phyloP scores from a whole-genome alignment of 163 green algal species.

The Smithsoniella earleae region DNA sequence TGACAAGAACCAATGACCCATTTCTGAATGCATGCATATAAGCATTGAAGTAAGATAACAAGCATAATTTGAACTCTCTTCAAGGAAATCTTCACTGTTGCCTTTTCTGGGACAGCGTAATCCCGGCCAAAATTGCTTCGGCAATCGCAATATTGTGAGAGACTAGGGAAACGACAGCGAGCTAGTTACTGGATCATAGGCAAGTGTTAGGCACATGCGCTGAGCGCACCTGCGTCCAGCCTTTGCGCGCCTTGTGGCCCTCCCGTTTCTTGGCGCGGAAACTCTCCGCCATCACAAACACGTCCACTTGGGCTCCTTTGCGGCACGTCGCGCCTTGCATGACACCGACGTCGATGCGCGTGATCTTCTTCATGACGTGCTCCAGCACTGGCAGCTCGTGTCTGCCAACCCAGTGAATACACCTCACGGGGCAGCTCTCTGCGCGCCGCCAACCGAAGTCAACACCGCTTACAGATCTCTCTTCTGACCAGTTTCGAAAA shows the following conservation, averaged over 20 bases:
- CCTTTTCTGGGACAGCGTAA: background rate
- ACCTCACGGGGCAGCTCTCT: conserved; percentile 32
- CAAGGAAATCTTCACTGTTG: background rate
- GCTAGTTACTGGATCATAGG: background rate
- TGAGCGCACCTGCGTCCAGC: conserved; percentile 11
- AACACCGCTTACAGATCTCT: too few relatives aligned
- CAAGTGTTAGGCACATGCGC: background rate
- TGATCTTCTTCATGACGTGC: conserved; percentile 19
- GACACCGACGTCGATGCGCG: background rate
- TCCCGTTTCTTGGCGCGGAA: conserved; percentile 30
- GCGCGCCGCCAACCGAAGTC: background rate
- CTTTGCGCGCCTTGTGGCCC: conserved; percentile 13
- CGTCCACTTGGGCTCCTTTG: background rate
- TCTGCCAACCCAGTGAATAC: conserved; percentile 37
- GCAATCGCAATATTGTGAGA: background rate
- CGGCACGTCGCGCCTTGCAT: background rate
- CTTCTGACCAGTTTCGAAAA: too few relatives aligned
- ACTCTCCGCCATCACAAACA: conserved; percentile 29
- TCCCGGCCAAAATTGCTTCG: background rate
- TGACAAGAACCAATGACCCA: background rate
- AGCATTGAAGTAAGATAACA: background rate
- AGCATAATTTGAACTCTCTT: background rate
- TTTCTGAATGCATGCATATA: background rate
- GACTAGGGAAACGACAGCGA: background rate
- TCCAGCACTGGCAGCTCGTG: conserved; percentile 32